Evolutionary conservation across 441 rosid genomes (phyloP), one percentile per base, ranked within the genome.

Genomic region (Croton setiger): DNA sequence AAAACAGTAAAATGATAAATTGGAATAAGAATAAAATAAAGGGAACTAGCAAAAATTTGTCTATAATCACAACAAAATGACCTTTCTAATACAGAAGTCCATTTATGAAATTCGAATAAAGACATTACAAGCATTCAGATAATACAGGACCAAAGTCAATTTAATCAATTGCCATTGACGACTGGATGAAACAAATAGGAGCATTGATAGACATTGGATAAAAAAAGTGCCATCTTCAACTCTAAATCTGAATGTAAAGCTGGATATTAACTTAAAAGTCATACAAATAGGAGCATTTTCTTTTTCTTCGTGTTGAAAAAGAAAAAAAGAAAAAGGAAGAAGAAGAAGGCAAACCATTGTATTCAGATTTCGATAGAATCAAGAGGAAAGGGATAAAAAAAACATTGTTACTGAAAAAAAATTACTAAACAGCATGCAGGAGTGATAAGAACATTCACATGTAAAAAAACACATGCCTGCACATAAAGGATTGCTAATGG

Each of bases 1-100:
- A 43, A 54, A 63, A 79, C 83, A 74, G 39, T 36, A 56, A 27
- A 20, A 57, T 64, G 44, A 49, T 43, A 43, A 76, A 54, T 53
- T 56, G 27, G 36, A 58, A 10, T 13, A 63, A 18, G 36, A 54
- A n/a, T 45, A 45, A 12, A 14, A 27, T 0, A 0, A 37, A 52
- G 21, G 56, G 56, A 61, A 49, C 14, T 35, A 20, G 64, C 17
- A 33, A 31, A 0, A 69, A 65, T 31, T 45, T 5, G 18, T 4
- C 33, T 53, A n/a, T 33, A 59, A 59, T 36, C 18, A 36, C 27
- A n/a, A 3, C 55, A 23, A 66, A 17, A 67, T 35, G 33, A 5
- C 59, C n/a, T 14, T 36, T 33, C 43, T 56, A n/a, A 37, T 59
- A 2, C 60, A 36, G 11, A 33, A 58, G 18, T 23, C 17, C 31